phyloP scores from a whole-genome alignment of 768 basidiomycete species.

The Lactarius sanguifluus region DNA sequence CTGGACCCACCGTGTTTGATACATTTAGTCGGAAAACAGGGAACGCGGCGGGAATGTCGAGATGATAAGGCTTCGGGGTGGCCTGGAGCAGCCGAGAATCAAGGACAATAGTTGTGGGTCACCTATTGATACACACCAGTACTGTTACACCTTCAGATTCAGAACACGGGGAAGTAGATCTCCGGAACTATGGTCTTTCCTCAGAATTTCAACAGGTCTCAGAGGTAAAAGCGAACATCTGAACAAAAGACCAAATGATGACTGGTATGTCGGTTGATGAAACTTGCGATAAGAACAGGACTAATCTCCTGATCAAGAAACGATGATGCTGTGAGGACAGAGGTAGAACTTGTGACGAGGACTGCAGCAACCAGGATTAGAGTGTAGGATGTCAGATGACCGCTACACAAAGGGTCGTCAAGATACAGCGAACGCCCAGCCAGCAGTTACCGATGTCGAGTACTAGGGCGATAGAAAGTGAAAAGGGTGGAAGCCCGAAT shows the following conservation, averaged over 20 bases:
- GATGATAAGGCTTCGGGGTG: not conserved
- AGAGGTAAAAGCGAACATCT: not conserved
- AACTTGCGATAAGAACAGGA: not conserved
- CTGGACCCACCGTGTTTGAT: slow-evolving; percentile 38
- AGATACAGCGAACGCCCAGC: not conserved
- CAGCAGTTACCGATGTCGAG: not conserved
- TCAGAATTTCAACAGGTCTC: not conserved
- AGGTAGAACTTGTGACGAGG: not conserved
- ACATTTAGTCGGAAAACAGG: slow-evolving; percentile 44
- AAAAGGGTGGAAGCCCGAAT: not conserved
- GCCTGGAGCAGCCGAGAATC: not conserved
- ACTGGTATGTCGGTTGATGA: not conserved
- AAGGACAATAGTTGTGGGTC: not conserved
- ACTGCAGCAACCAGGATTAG: not conserved
- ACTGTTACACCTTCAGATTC: not conserved
- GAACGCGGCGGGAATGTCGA: slow-evolving; percentile 41
- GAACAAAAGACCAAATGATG: not conserved
- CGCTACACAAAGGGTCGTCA: not conserved
- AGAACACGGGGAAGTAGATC: not conserved
- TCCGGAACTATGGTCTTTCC: not conserved
- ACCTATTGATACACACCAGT: not conserved
- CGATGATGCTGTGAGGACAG: no score
- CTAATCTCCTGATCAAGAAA: not conserved
- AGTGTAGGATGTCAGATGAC: not conserved
- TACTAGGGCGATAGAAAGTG: not conserved